A percentile compares a stretch with the other conserved stretches of the same genome.
phyloP scores from a whole-genome alignment of 1,284 basidiomycete genomes.

The Sporisorium reilianum region DNA sequence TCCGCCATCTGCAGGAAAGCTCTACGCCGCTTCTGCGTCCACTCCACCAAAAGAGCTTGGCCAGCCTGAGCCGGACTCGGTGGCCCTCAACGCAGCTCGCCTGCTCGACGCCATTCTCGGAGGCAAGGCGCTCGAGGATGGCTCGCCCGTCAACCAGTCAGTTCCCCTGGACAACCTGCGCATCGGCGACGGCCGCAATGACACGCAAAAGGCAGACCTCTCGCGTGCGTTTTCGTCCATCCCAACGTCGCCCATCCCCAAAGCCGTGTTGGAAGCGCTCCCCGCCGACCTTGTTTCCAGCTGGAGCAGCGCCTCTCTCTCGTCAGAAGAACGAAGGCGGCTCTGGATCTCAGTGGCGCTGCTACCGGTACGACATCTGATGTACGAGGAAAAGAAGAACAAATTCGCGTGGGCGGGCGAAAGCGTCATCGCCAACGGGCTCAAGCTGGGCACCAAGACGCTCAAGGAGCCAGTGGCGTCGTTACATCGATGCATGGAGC shows the following conservation, averaged over 20 bases:
- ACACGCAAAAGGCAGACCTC: slow-evolving; percentile 14
- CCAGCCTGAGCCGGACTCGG: slow-evolving; percentile 18
- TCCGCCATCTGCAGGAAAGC: slow-evolving; percentile 37
- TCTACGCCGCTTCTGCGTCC: slow-evolving; percentile 2
- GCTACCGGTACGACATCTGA: slow-evolving; percentile 43
- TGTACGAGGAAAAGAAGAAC: slow-evolving; percentile 58
- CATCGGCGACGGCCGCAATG: slow-evolving; percentile 17
- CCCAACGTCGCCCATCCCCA: slow-evolving; percentile 22
- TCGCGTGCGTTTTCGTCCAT: slow-evolving; percentile 33
- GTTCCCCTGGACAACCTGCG: slow-evolving; percentile 36
- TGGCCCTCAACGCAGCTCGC: slow-evolving; percentile 44
- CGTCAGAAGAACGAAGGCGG: slow-evolving; percentile 37
- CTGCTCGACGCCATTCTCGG: slow-evolving; percentile 43
- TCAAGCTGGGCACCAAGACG: slow-evolving; percentile 61
- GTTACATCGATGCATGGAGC: slow-evolving; percentile 37
- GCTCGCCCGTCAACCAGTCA: slow-evolving; percentile 14
- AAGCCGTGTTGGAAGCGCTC: slow-evolving; percentile 33
- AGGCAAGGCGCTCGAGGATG: slow-evolving; percentile 17
- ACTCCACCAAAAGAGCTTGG: slow-evolving; percentile 2
- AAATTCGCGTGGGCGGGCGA: slow-evolving; percentile 60
- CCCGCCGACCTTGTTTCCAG: slow-evolving; percentile 22
- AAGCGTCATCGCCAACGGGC: slow-evolving; percentile 54
- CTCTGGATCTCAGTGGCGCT: slow-evolving; percentile 56
- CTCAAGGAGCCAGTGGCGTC: slow-evolving; percentile 58
- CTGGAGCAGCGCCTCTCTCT: slow-evolving; percentile 36